A percentile compares a stretch with the other conserved stretches of the same genome.
Conservation (phyloP, 371 early-diverging fungal species). For the Mucor mucedo region DNA sequence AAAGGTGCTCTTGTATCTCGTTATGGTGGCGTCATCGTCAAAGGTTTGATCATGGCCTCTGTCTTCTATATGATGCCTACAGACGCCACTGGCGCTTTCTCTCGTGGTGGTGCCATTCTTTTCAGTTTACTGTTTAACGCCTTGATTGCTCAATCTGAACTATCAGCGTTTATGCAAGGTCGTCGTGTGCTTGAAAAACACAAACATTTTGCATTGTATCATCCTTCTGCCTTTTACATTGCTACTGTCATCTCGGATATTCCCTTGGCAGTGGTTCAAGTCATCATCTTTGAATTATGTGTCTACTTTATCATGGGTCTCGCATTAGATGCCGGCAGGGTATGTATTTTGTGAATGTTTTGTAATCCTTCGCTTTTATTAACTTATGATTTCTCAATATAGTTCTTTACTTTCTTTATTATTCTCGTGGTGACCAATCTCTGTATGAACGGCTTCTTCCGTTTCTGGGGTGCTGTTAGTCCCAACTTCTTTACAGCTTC, state of each 20-base stretch:
- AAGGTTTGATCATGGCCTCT: conserved; percentile 73
- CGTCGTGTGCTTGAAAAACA: conserved; percentile 73
- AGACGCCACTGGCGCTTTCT: conserved; percentile 64
- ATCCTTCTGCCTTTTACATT: conserved; percentile 66
- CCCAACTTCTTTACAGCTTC: conserved; percentile 62
- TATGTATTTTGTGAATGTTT: conserved; percentile 48
- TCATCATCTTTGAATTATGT: conserved; percentile 38
- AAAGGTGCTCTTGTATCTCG: conserved; percentile 56
- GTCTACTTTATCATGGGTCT: conserved; percentile 68
- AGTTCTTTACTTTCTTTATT: conserved; percentile 58
- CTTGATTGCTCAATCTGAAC: conserved; percentile 62
- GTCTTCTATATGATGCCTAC: conserved; percentile 66
- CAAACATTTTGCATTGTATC: conserved; percentile 69
- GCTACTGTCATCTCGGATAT: conserved; percentile 60
- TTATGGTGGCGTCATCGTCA: conserved; percentile 61
- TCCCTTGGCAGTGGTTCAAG: conserved; percentile 51
- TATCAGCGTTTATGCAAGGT: conserved; percentile 62
- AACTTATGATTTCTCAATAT: conserved; percentile 54
- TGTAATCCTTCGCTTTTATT: conserved; percentile 56
- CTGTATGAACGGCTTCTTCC: conserved; percentile 58
- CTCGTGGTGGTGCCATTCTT: conserved; percentile 76
- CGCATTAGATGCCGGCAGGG: conserved; percentile 55
- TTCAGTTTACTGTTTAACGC: conserved; percentile 67
- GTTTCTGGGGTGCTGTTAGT: conserved; percentile 51
- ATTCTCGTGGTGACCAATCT: conserved; percentile 50